Evolutionary conservation across 441 rosid species (phyloP), one percentile per base, ranked within the genome.

Genomic region (Mallotus japonicus): DNA sequence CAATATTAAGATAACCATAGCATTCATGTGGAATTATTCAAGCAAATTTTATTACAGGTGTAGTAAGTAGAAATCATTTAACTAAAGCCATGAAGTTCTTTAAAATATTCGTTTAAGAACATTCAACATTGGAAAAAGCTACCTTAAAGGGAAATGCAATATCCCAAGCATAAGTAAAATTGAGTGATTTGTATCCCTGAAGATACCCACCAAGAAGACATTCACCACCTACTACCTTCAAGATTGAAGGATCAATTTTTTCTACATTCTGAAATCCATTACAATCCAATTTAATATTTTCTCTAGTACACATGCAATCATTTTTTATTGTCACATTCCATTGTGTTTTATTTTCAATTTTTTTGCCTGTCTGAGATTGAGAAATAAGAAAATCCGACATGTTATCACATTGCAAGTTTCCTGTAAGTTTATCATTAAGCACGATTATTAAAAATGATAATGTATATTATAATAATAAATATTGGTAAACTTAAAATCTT

Each of bases 91-190:
- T 50, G 4, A 50, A 50, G 17, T 50, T 11, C 15, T 24, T 24
- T 1, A 24, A 24, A 1, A 0, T 24, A 0, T 11, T 50, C 54
- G 14, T 12, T 50, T 44, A 63, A 40, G 67, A 19, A 63, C 67
- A 63, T 8, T 0, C 7, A 63, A 63, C 32, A 19, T 34, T 34
- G 37, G 3, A 2, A 46, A 24, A n/a, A 2, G 10, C 32, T 2
- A 3, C 67, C 16, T 44, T 63, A n/a, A 19, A 40, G 2, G 16
- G 49, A 63, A 63, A 44, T 8, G 7, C 32, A 40, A 28, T 17
- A 63, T 63, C 53, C 53, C 32, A 63, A 42, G 67, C 53, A 63
- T 63, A 63, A 4, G 51, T 40, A 22, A 63, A 63, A 63, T 4
- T 63, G 53, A 63, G 9, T 17, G 67, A n/a, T 17, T 16, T 15